A percentile compares a stretch with the other conserved stretches of the same genome.
These are phyloP conservation scores for Azolla pinnata DNA, from an alignment of 75 land plant species.

Conservation along the genomic window DNA sequence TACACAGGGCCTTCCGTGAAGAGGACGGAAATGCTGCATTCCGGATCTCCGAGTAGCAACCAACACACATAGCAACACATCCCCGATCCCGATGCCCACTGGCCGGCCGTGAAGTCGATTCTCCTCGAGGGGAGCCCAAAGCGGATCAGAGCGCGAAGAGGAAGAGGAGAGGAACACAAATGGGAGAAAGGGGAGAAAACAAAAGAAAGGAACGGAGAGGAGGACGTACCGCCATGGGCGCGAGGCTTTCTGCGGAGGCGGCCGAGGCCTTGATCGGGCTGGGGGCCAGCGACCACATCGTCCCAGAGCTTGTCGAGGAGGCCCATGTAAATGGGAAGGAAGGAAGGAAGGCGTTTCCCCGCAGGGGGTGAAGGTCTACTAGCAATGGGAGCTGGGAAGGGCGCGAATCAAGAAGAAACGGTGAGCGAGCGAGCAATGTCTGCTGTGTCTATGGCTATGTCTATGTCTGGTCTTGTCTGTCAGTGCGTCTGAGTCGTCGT, in stretches of 20 bases:
- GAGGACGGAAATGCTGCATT: conserved; percentile 41
- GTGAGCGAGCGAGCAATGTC: no score
- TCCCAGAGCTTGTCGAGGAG: conserved; percentile 57
- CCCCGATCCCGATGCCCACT: not conserved
- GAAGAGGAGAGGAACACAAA: not conserved
- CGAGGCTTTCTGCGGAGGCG: not conserved
- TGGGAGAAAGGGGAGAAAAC: not conserved
- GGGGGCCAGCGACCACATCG: conserved; percentile 53
- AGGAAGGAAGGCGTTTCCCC: conserved; percentile 38
- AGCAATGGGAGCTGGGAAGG: no score
- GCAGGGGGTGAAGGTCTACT: no score
- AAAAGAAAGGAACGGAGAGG: not conserved
- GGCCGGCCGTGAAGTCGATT: not conserved
- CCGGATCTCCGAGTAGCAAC: conserved; percentile 32
- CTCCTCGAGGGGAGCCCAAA: not conserved
- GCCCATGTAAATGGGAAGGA: conserved; percentile 32
- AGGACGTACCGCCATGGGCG: not conserved
- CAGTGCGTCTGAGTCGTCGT: no score
- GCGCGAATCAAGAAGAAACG: no score
- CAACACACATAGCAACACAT: conserved; percentile 16
- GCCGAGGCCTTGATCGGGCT: conserved; percentile 22
- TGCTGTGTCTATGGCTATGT: no score
- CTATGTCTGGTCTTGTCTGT: no score
- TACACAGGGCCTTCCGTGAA: conserved; percentile 34
- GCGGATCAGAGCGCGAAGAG: not conserved